Base-by-base conservation (phyloP, 2,329 filamentous ascomycete genomes). In the Colletotrichum aenigma region DNA sequence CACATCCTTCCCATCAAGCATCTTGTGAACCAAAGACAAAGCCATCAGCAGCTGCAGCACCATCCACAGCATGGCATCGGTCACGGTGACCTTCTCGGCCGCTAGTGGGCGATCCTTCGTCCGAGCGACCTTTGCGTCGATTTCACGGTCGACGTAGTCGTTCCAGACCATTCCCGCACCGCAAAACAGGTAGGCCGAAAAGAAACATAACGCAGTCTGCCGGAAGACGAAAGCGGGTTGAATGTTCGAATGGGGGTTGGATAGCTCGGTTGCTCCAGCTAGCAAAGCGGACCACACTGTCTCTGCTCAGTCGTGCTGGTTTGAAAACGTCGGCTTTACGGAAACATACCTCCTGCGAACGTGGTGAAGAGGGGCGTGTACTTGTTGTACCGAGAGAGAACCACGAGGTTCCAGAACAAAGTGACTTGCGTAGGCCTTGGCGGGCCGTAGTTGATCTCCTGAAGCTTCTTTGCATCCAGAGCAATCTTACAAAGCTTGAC, bases 141-240 rank as follows among this genome's bases (percentile, higher is more conserved):
- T 81, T 38, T 81, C 78, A 4, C 79, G 80, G 61, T 82, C 81
- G 7, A 82, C 76, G 76, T 77, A 81, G 71, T 82, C 81, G 48
- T 82, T 81, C 81, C 81, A 82, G 3, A 81, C 81, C 80, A 81
- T 82, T 10, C 80, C 81, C 2, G 81, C 81, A 7, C 81, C 81
- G 55, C 80, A 81, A 48, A 81, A 81, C 1, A 80, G 36, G 56
- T 79, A 81, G 4, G 78, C 76, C 38, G 78, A 76, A 16, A 79
- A 30, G 28, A 81, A 79, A 36, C 76, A 78, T 56, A 81, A 68
- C 7, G 75, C 70, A 3, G 79, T 78, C 36, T 81, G 80, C 10
- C 68, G 36, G 60, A 82, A 77, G 13, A 82, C 77, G 26, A 78
- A 76, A 28, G 64, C 77, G 3, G 77, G 62, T 26, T 76, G 74